Conservation (phyloP, 345 rosid species). For the Eucalyptus fibrosa region DNA sequence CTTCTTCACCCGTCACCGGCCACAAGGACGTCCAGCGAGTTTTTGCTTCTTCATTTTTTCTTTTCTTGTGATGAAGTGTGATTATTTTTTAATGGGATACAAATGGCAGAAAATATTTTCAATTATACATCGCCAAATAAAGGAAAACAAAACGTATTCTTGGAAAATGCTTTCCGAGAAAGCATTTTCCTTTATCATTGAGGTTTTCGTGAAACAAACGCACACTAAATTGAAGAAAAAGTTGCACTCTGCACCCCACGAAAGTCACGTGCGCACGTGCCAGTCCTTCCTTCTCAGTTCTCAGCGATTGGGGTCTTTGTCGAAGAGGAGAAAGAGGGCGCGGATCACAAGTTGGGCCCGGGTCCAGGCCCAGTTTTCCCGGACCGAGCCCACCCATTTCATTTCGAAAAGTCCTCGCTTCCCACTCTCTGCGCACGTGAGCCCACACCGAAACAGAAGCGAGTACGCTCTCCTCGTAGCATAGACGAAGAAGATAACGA, state of each 20-base stretch:
- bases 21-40: too few relatives aligned
- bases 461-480: fast-evolving
- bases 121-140: too few relatives aligned
- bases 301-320: neutral
- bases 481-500: neutral
- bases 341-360: neutral
- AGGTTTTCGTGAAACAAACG: too few relatives aligned
- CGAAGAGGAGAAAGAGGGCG: neutral
- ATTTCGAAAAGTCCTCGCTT: neutral
- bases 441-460: neutral
- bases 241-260: neutral
- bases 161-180: too few relatives aligned
- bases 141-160: too few relatives aligned
- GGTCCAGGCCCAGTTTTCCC: neutral
- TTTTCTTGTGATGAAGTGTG: too few relatives aligned
- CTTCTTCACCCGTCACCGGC: too few relatives aligned
- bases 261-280: neutral
- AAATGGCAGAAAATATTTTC: too few relatives aligned
- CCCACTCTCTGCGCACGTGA: neutral
- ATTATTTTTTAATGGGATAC: too few relatives aligned
- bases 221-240: neutral
- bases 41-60: too few relatives aligned
- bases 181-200: too few relatives aligned
- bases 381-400: neutral
- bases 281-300: neutral